A percentile compares a stretch with the other conserved stretches of the same genome.
Conservation (phyloP, 2,329 filamentous ascomycete species). For the Triangularia setosa region DNA sequence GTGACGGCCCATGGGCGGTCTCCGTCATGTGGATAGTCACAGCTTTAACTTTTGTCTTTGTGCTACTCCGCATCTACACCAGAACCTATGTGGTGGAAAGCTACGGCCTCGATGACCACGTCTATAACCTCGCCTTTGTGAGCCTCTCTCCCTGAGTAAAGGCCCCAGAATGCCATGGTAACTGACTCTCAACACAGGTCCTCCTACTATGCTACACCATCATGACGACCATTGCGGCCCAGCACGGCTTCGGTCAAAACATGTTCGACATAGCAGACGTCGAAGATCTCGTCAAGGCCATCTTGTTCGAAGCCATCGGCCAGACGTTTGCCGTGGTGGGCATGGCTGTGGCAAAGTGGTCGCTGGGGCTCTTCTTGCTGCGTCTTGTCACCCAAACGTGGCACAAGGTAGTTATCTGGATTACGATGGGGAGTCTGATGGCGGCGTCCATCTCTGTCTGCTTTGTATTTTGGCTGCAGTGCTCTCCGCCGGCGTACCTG, state of each 20-base stretch:
- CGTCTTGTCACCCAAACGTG: conserved; percentile 33
- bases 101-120: conserved; percentile 34
- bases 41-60: conserved; percentile 1
- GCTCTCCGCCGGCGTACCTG: conserved; percentile 17
- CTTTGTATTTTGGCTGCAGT: conserved; percentile 23
- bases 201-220: conserved; percentile 34
- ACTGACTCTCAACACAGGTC: conserved; percentile 11
- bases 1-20: conserved; percentile 12
- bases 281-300: conserved; percentile 27
- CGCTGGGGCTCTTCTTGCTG: conserved; percentile 38
- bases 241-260: conserved; percentile 34
- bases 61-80: conserved; percentile 14
- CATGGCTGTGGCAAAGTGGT: conserved; percentile 38
- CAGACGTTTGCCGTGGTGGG: conserved; percentile 37
- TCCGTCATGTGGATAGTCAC: conserved; percentile 15
- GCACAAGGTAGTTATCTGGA: conserved; percentile 37
- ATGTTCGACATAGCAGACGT: conserved; percentile 22
- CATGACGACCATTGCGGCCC: conserved; percentile 31
- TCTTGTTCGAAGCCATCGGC: conserved; percentile 32
- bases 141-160: too few relatives aligned
- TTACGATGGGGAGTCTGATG: conserved; percentile 24
- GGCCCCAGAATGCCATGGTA: too few relatives aligned
- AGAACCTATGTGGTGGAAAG: conserved; percentile 27
- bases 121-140: conserved; percentile 32
- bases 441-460: conserved; percentile 17